These are phyloP conservation scores for Lentinus brumalis DNA, from an alignment of 768 basidiomycete species.

Conservation along the genomic window DNA sequence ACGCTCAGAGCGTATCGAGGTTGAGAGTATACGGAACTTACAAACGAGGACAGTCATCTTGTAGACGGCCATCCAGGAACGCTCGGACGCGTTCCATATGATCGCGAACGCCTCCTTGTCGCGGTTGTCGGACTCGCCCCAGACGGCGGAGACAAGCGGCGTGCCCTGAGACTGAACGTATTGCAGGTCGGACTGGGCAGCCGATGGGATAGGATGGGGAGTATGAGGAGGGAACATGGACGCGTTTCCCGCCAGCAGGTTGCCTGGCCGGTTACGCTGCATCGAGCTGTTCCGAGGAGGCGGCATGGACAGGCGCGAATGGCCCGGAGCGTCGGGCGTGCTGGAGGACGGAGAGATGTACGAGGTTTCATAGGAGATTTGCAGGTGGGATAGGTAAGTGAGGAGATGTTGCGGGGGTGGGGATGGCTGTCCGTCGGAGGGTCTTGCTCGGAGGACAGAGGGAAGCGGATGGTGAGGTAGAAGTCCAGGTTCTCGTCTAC, in stretches of 20 bases:
- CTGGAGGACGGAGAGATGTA: constrained; percentile 62
- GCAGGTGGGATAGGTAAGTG: constrained; percentile 65
- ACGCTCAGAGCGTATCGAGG: neutral
- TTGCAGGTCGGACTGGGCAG: constrained; percentile 69
- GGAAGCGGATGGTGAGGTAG: constrained; percentile 34
- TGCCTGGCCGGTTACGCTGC: constrained; percentile 36
- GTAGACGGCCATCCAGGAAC: constrained; percentile 81
- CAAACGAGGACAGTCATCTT: constrained; percentile 76
- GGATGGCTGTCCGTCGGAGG: neutral
- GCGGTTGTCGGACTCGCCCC: constrained; percentile 57
- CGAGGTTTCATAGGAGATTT: constrained; percentile 79
- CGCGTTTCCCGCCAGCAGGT: constrained; percentile 41
- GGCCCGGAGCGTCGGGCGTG: constrained; percentile 31
- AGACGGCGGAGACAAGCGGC: constrained; percentile 66
- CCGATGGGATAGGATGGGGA: constrained; percentile 80
- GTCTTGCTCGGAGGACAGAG: constrained; percentile 25
- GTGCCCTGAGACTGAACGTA: constrained; percentile 83
- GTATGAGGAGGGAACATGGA: constrained; percentile 82
- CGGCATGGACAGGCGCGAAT: constrained; percentile 39
- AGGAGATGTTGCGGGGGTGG: constrained; percentile 46
- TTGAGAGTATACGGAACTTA: constrained; percentile 40
- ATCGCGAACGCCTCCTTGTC: constrained; percentile 60
- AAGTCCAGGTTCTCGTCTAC: constrained; percentile 40
- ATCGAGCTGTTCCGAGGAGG: constrained; percentile 55
- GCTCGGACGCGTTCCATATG: constrained; percentile 61